A percentile compares a stretch with the other conserved stretches of the same genome.
Conservation (phyloP, 2,329 filamentous ascomycete species). For the Neurospora crassa region DNA sequence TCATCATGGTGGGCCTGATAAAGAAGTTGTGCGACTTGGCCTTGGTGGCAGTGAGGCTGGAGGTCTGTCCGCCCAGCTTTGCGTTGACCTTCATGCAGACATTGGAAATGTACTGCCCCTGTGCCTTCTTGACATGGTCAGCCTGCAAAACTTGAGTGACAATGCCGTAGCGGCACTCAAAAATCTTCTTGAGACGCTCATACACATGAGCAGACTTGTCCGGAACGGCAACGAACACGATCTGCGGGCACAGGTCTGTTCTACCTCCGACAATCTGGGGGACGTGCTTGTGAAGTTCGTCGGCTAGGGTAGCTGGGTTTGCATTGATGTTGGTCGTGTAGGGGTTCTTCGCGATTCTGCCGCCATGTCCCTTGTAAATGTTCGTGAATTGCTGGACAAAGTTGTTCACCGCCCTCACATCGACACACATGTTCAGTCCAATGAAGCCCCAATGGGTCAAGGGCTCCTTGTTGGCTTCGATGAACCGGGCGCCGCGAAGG, state of each 20-base stretch:
- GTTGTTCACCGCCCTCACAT: slow-evolving; percentile 43
- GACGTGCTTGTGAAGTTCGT: slow-evolving; percentile 44
- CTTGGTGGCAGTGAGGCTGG: slow-evolving; percentile 26
- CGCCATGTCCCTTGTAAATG: slow-evolving; percentile 41
- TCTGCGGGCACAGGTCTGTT: slow-evolving; percentile 46
- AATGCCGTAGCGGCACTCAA: slow-evolving; percentile 76
- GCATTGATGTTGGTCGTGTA: slow-evolving; percentile 20
- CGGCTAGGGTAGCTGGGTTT: slow-evolving; percentile 28
- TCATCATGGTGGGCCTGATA: slow-evolving; percentile 60
- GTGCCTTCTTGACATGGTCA: slow-evolving; percentile 57
- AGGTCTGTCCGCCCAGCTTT: slow-evolving; percentile 81
- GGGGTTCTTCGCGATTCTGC: slow-evolving; percentile 25
- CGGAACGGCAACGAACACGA: slow-evolving; percentile 70
- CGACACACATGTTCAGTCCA: slow-evolving; percentile 47
- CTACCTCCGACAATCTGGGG: slow-evolving; percentile 33
- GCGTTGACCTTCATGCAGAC: slow-evolving; percentile 96
- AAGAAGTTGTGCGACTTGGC: slow-evolving; percentile 32
- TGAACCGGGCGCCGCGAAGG: slow-evolving; percentile 71
- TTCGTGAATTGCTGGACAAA: slow-evolving; percentile 41
- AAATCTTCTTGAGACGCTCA: slow-evolving; percentile 78
- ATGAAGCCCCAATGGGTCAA: slow-evolving; percentile 70
- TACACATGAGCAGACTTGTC: slow-evolving; percentile 66
- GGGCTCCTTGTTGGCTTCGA: slow-evolving; percentile 48
- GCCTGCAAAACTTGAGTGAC: slow-evolving; percentile 74
- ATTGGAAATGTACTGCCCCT: slow-evolving; percentile 83